Conservation (phyloP, 164 flowering plant genomes). For the Chimonanthus praecox region DNA sequence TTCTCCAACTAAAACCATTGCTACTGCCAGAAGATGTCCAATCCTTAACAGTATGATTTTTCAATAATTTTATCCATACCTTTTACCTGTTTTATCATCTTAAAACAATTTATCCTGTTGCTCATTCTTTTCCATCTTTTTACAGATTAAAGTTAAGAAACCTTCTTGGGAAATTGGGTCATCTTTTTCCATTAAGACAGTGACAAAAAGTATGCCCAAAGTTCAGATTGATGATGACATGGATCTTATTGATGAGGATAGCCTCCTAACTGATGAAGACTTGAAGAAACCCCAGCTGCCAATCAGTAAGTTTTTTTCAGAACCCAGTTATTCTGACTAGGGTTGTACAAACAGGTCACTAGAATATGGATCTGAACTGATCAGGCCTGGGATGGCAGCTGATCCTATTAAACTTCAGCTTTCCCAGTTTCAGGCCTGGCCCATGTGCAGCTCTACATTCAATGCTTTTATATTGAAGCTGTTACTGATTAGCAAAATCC, state of each 20-base stretch:
- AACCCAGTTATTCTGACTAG: background rate
- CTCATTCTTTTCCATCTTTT: background rate
- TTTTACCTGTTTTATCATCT: background rate
- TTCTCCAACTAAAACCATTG: conserved; percentile 26
- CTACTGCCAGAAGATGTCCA: conserved; percentile 21
- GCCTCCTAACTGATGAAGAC: conserved; percentile 87
- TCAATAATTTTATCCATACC: background rate
- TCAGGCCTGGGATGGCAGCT: too few relatives aligned
- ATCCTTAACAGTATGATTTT: conserved; percentile 28
- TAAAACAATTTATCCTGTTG: background rate
- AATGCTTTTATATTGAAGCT: background rate
- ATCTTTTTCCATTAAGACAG: conserved; percentile 70
- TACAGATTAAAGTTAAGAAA: conserved; percentile 67
- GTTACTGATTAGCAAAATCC: background rate
- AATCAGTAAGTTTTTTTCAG: conserved; percentile 29
- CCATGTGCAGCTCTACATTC: too few relatives aligned
- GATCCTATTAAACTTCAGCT: too few relatives aligned
- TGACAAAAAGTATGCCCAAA: conserved; percentile 44
- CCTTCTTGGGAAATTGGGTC: conserved; percentile 92
- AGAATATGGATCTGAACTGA: too few relatives aligned
- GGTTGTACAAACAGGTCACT: too few relatives aligned
- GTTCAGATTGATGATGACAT: conserved; percentile 70
- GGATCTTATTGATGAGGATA: conserved; percentile 95
- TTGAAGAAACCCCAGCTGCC: conserved; percentile 80
- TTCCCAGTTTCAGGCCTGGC: too few relatives aligned